Evolutionary conservation across 2,329 filamentous ascomycete genomes (phyloP), one percentile per base, ranked within the genome.

Genomic region (Pyrenophora seminiperda): DNA sequence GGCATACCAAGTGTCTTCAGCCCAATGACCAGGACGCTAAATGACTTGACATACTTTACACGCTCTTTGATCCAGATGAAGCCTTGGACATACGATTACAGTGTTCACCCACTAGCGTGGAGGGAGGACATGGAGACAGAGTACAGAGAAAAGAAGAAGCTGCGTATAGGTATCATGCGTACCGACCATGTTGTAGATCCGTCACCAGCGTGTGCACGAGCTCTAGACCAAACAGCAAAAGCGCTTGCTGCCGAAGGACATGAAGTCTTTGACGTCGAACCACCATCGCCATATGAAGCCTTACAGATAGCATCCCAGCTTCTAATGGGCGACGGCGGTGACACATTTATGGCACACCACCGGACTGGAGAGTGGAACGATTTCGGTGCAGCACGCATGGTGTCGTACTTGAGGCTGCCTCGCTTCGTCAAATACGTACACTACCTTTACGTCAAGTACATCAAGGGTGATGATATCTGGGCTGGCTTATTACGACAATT

Each of bases 41-140:
- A 86, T 56, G 92, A 97, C 67, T 76, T 97, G 53, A 82, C 81
- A 1, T 96, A 96, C 75, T 97, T 97, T 72, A 89, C 90, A 3
- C 84, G 85, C 43, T 83, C 85, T 6, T 77, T 97, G 46, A 83
- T 97, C 47, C 76, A 83, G 41, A 93, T 94, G 85, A 79, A 89
- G 73, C 90, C 91, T 0, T 97, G 92, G 92, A 87, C 83, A 51
- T 96, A 95, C 66, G 92, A 96, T 68, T 86, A 90, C 62, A 87
- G 84, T 0, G 90, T 93, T 1, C 91, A 96, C 66, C 91, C 91
- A 0, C 79, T 97, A n/a, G 78, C 82, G 2, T 97, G 92, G 92
- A 79, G 88, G 49, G 70, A 79, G 2, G 79, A 87, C 0, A 63
- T 85, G 1, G 83, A 85, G 58, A 70, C 79, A 13, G 83, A 86